phyloP scores from a whole-genome alignment of 73 alveolate genomes.

The Paramecium sonneborni region DNA sequence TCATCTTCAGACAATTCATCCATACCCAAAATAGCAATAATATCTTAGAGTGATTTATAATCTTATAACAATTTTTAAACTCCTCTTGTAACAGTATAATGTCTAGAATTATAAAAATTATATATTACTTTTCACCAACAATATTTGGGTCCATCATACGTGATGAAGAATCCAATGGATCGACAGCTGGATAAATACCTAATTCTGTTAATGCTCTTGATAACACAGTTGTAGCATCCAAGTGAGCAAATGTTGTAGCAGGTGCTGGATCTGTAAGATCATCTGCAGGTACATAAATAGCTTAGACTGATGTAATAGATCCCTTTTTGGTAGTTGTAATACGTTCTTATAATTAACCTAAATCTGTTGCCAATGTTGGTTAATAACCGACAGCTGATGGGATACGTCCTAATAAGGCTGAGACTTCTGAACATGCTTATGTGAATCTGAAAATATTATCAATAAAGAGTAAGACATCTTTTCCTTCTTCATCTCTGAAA shows the following conservation, averaged over 20 bases:
- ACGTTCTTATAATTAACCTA: conserved; percentile 96
- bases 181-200: conserved; percentile 99
- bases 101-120: background rate
- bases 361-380: conserved; percentile 98
- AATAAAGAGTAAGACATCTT: conserved; percentile 97
- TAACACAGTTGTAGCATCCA: conserved; percentile 98
- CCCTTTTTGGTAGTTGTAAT: conserved; percentile 98
- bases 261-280: conserved; percentile 99
- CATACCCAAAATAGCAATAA: conserved; percentile 98
- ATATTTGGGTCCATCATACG: conserved; percentile 97
- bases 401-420: conserved; percentile 97
- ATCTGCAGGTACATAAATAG: conserved; percentile 97
- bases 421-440: conserved; percentile 98
- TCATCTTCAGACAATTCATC: conserved; percentile 97
- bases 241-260: conserved; percentile 98
- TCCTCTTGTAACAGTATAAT: conserved; percentile 87
- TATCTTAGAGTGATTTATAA: conserved; percentile 94
- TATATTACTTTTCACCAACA: conserved; percentile 81
- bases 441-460: conserved; percentile 99
- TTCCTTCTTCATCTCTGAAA: conserved; percentile 98
- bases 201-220: conserved; percentile 91
- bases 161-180: conserved; percentile 96
- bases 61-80: conserved; percentile 89
- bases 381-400: conserved; percentile 99
- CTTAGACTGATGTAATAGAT: conserved; percentile 97